Base-by-base conservation (phyloP, 2,329 filamentous ascomycete species). In the Sporothrix variecibatus region DNA sequence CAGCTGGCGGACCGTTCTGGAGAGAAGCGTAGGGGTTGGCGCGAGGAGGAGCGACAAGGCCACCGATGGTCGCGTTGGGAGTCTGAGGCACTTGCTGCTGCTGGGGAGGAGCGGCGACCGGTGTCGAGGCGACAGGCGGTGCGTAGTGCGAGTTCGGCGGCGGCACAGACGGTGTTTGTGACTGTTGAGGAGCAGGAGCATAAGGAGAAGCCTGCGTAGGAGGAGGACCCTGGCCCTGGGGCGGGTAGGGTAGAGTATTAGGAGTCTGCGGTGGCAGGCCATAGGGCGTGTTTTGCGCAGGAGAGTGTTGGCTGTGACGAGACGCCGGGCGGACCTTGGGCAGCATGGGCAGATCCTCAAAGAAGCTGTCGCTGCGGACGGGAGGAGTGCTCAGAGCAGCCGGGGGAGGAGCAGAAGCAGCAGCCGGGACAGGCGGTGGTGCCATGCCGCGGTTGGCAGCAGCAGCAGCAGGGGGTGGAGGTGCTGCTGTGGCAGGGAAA, bases 291-390 rank as follows among this genome's bases (percentile, higher is more conserved):
- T 81, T 79, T 51, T 82, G 84, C 31, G 80, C 80, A 20, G 87
- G 85, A 8, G 86, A 87, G 5, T 82, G 80, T 56, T 81, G 82
- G 77, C 85, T 86, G 38, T 88, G 87, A 72, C 89, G 86, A 1
- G 89, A 88, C 31, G 86, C 85, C 23, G 90, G 88, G 34, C 91
- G 88, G n/a, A 90, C 87, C 79, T 87, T 91, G 3, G 88, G 82
- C 1, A 87, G 82, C 71, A 92, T 81, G 0, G 93, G 93, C 28
- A 95, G 84, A 72, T 95, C 93, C 81, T 95, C 93, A 77, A 94
- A 95, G 80, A 95, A 95, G 77, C 87, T 90, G 51, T 85, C 82
- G 75, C 77, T 74, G 0, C 80, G 75, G 1, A 79, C 79, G 1
- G 78, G 75, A 20, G 78, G 76, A 5, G 72, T 65, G 38, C 2